Evolutionary conservation across 2,329 filamentous ascomycete genomes (phyloP).

Genomic region (Calonectria honghensis): DNA sequence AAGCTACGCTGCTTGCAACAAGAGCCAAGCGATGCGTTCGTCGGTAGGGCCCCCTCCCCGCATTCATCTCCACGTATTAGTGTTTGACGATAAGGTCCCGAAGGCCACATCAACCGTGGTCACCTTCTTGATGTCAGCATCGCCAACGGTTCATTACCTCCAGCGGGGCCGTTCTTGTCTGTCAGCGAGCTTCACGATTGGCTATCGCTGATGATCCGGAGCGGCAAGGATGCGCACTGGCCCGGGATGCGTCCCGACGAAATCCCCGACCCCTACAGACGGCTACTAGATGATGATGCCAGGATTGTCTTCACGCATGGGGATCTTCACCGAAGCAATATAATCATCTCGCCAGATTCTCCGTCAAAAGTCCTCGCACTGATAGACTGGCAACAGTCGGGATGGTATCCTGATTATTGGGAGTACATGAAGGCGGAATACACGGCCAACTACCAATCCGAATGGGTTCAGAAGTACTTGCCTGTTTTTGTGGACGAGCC

Average conservation of each 20-base stretch:
- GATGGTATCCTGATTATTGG: conserved; percentile 48
- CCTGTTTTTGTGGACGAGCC: not conserved
- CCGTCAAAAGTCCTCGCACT: conserved; percentile 30
- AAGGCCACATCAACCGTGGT: not conserved
- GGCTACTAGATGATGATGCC: conserved; percentile 20
- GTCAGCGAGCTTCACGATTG: not conserved
- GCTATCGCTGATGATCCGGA: conserved; percentile 1
- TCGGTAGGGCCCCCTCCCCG: not conserved
- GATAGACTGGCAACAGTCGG: conserved; percentile 45
- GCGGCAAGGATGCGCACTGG: conserved; percentile 16
- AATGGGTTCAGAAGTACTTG: conserved; percentile 13
- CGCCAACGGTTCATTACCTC: not conserved
- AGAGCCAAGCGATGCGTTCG: not conserved
- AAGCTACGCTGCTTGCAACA: not conserved
- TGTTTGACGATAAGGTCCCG: not conserved
- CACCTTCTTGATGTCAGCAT: not conserved
- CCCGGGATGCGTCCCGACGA: not conserved
- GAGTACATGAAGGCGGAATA: conserved; percentile 45
- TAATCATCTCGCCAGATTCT: conserved; percentile 36
- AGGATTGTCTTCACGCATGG: conserved; percentile 40
- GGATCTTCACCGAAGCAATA: conserved; percentile 44
- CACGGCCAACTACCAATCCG: conserved; percentile 1
- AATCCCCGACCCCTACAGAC: conserved; percentile 35
- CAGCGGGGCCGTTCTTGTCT: not conserved
- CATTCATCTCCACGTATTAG: not conserved